Evolutionary conservation across 345 rosid species (phyloP).

Genomic region (Limnanthes douglasii): DNA sequence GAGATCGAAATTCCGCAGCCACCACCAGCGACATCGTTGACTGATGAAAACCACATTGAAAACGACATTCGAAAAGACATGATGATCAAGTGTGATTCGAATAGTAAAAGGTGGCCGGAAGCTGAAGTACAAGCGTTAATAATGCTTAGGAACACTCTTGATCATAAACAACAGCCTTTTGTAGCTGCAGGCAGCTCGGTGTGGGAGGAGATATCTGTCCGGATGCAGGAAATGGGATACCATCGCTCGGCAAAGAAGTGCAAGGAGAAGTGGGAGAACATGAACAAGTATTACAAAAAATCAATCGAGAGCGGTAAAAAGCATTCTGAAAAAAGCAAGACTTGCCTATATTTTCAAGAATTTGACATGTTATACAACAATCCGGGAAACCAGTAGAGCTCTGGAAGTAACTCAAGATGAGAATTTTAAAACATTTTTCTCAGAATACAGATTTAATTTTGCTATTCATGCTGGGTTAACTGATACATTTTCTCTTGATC

Average conservation of each 20-base stretch:
- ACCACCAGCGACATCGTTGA: background rate
- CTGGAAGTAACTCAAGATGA: too few species aligned
- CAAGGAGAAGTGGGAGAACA: slow-evolving; percentile 82
- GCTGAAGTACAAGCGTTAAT: slow-evolving; percentile 64
- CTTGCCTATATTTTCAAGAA: slow-evolving; percentile 37
- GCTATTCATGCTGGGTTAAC: too few species aligned
- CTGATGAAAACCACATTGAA: slow-evolving; percentile 4
- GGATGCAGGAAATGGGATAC: slow-evolving; percentile 45
- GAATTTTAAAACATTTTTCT: too few species aligned
- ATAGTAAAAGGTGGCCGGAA: slow-evolving; percentile 53
- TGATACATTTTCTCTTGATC: too few species aligned
- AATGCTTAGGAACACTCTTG: slow-evolving; percentile 29
- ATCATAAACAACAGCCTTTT: too few species aligned
- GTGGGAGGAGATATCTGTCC: slow-evolving; percentile 59
- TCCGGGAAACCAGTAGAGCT: too few species aligned
- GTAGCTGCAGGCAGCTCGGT: too few species aligned
- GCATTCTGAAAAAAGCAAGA: slow-evolving; percentile 26
- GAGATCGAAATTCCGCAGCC: slow-evolving; percentile 18
- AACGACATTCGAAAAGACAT: slow-evolving; percentile 12
- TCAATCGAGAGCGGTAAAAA: slow-evolving; percentile 27
- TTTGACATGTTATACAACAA: slow-evolving; percentile 24
- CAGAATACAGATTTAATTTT: too few species aligned
- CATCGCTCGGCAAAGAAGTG: slow-evolving; percentile 49
- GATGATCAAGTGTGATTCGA: slow-evolving; percentile 4
- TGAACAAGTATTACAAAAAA: slow-evolving; percentile 54